These are phyloP conservation scores for Leishmania tarentolae DNA, from an alignment of 208 protist species.

Conservation along the genomic window DNA sequence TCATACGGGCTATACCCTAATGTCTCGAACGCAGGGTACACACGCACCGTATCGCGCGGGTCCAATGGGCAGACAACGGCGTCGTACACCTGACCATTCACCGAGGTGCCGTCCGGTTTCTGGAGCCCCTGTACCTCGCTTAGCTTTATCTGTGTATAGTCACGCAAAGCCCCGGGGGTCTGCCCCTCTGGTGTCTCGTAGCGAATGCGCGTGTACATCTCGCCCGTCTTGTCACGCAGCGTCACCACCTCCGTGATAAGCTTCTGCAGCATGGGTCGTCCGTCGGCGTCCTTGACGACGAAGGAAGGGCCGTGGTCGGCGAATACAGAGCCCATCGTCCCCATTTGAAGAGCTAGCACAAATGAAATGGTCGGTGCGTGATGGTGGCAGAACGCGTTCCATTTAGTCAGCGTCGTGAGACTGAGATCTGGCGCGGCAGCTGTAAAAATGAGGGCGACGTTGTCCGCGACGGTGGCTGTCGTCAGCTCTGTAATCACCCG, in stretches of 20 bases:
- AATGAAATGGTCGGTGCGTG: constrained; percentile 73
- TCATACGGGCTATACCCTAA: constrained; percentile 74
- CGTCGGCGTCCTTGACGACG: constrained; percentile 83
- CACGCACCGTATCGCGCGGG: constrained; percentile 75
- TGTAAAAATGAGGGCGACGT: constrained; percentile 76
- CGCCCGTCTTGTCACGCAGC: constrained; percentile 59
- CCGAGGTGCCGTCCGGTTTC: constrained; percentile 61
- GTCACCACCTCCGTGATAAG: constrained; percentile 66
- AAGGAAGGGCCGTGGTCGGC: constrained; percentile 79
- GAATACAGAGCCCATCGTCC: constrained; percentile 78
- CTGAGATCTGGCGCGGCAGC: constrained; percentile 72
- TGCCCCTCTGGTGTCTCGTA: constrained; percentile 88
- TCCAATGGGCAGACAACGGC: constrained; percentile 79
- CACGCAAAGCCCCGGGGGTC: constrained; percentile 74
- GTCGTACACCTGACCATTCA: constrained; percentile 70
- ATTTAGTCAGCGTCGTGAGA: constrained; percentile 61
- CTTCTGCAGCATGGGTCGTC: constrained; percentile 80
- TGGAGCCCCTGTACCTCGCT: constrained; percentile 76
- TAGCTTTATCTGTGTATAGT: constrained; percentile 89
- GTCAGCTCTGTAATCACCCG: constrained; percentile 54
- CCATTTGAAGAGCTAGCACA: constrained; percentile 73
- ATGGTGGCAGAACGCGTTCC: constrained; percentile 78
- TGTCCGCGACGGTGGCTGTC: constrained; percentile 50
- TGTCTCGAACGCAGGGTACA: constrained; percentile 83
- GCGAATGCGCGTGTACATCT: constrained; percentile 72